Conservation (phyloP, 2,329 filamentous ascomycete species). For the Gnomoniopsis sp. region DNA sequence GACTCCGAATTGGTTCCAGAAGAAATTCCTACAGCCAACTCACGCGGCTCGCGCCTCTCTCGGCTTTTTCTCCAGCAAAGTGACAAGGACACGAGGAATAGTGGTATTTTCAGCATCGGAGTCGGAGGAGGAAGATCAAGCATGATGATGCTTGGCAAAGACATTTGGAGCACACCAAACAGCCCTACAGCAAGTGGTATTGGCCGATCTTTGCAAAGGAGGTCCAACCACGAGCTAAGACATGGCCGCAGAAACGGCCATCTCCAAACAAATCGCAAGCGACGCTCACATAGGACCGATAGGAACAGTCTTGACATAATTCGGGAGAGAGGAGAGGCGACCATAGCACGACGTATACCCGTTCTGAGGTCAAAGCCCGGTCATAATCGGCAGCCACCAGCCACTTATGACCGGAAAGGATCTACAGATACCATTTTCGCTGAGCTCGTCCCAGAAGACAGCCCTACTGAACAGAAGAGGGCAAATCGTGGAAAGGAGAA, state of each 20-base stretch:
- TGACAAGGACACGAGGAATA: background rate
- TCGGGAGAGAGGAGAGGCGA: constrained; percentile 12
- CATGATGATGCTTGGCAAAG: background rate
- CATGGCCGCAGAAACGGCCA: background rate
- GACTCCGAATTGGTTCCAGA: background rate
- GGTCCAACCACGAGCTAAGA: background rate
- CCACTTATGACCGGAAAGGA: background rate
- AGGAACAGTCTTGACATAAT: constrained; percentile 16
- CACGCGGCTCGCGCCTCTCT: constrained; percentile 8
- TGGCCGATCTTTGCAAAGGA: background rate
- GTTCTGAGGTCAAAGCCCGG: background rate
- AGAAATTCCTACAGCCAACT: background rate
- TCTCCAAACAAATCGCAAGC: background rate
- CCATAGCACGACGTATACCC: constrained; percentile 1
- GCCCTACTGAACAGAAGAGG: background rate
- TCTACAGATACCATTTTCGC: background rate
- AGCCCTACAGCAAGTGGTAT: background rate
- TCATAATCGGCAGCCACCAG: background rate
- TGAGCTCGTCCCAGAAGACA: background rate
- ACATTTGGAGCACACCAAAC: background rate
- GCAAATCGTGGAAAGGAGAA: background rate
- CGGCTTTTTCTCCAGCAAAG: background rate
- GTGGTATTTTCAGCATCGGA: constrained; percentile 11
- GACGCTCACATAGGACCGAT: background rate
- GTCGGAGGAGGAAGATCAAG: constrained; percentile 3